These are phyloP conservation scores for Ascodesmis nigricans DNA, from an alignment of 495 filamentous ascomycete genomes.

Conservation along the genomic window DNA sequence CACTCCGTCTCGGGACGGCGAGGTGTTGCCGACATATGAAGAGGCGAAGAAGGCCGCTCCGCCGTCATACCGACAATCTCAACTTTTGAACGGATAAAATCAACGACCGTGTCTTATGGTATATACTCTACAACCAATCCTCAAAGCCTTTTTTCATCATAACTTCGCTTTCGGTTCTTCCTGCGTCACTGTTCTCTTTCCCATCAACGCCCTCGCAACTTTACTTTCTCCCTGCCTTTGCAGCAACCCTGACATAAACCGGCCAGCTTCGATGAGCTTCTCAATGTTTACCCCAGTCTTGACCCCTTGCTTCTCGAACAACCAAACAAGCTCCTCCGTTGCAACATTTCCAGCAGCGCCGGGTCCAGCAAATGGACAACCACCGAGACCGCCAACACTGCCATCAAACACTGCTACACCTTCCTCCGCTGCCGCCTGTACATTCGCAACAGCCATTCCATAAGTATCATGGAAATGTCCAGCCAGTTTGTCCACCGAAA, in stretches of 20 bases:
- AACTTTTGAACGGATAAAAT: too few relatives aligned
- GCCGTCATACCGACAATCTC: too few relatives aligned
- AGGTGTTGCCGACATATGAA: too few relatives aligned
- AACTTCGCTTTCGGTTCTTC: too few relatives aligned
- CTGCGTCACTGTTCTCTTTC: slow-evolving; percentile 23
- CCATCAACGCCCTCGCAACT: slow-evolving; percentile 57
- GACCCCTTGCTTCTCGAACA: slow-evolving; percentile 58
- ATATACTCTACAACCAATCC: too few relatives aligned
- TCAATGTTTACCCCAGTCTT: slow-evolving; percentile 75
- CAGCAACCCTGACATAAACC: slow-evolving; percentile 73
- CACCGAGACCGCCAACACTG: slow-evolving; percentile 74
- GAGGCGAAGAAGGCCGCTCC: too few relatives aligned
- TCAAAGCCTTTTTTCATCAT: too few relatives aligned
- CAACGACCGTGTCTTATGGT: too few relatives aligned
- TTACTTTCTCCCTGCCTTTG: slow-evolving; percentile 52
- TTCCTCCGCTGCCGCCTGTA: slow-evolving; percentile 63
- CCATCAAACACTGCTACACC: slow-evolving; percentile 79
- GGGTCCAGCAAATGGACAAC: slow-evolving; percentile 81
- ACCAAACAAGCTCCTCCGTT: slow-evolving; percentile 85
- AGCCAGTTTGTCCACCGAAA: slow-evolving; percentile 59
- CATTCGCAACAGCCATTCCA: slow-evolving; percentile 81
- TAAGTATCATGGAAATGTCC: slow-evolving; percentile 97
- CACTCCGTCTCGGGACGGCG: too few relatives aligned
- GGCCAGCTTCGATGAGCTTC: slow-evolving; percentile 54
- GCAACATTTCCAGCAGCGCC: slow-evolving; percentile 90